Base-by-base conservation (phyloP, 805 yeast species). In the Schwanniomyces sp. region DNA sequence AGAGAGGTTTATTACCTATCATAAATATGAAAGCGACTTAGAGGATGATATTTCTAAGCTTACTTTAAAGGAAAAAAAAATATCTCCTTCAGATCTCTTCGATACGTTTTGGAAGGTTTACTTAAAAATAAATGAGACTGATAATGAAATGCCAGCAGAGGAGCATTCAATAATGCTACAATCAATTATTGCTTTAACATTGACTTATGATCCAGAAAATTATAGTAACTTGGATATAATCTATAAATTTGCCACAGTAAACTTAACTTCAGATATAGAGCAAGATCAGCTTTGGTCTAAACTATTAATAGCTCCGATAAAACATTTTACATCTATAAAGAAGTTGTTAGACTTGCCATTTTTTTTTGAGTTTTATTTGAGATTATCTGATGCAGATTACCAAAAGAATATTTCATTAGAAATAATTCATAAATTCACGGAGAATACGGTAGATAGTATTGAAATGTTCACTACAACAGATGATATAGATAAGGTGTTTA, bases 71-170 rank as follows among this genome's bases (percentile, higher is more conserved):
- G 48, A 41, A 6, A 21, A 44, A 42, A 11, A 39, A 25, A 8
- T 32, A 29, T 37, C 39, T 12, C 24, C 41, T 36, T 34, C 62
- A 72, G 44, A 54, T 7, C 50, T 88, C 30, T 88, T 91, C 59
- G 75, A 75, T 32, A 75, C 75, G 14, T 86, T 91, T 61, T 84
- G 91, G 83, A 64, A 67, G 10, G 88, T 87, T 61, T 76, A 88
- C 48, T 63, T 74, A 29, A 76, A 76, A 40, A 62, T 91, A 29
- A 74, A 76, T 45, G 73, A 80, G 41, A 65, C 75, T 8, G 81
- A 86, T 50, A 86, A 88, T 0, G 86, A 83, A 42, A 65, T 90
- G n/a, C 71, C 89, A 0, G 59, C 79, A n/a, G 82, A 78, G 26
- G 92, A 88, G 50, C 80, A 81, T 46, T 77, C 87, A 7, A 73